Percentiles rank a stretch among this genome's conserved stretches.
Conservation (phyloP, 768 basidiomycete species). For the Coprinopsis marcescibilis region DNA sequence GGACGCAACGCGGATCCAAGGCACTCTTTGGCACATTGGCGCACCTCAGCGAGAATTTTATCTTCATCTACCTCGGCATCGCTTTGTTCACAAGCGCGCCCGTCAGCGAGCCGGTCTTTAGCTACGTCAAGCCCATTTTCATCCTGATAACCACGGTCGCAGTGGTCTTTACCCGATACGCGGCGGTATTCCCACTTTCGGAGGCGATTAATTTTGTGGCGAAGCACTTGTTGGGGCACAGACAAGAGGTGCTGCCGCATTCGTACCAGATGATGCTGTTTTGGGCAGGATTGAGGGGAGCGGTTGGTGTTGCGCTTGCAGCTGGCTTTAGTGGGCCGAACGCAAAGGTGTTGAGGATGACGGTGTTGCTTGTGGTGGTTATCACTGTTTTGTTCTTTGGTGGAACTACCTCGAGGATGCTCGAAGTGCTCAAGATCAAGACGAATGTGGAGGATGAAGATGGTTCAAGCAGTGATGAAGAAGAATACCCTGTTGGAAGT, state of each 20-base stretch:
- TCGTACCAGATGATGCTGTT: slow-evolving; percentile 99
- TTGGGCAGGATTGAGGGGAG: slow-evolving; percentile 96
- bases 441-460: slow-evolving; percentile 94
- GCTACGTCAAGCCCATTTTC: slow-evolving; percentile 92
- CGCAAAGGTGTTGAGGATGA: slow-evolving; percentile 84
- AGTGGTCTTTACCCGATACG: slow-evolving; percentile 92
- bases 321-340: slow-evolving; percentile 94
- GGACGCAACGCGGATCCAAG: slow-evolving; percentile 90
- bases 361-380: slow-evolving; percentile 93
- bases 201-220: slow-evolving; percentile 94
- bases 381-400: slow-evolving; percentile 93
- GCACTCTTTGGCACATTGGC: slow-evolving; percentile 95
- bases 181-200: slow-evolving; percentile 92
- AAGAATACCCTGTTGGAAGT: slow-evolving; percentile 33
- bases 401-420: slow-evolving; percentile 95
- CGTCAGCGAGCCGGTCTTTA: slow-evolving; percentile 66
- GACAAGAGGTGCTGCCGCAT: slow-evolving; percentile 88
- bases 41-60: slow-evolving; percentile 96
- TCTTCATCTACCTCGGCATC: slow-evolving; percentile 97
- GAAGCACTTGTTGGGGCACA: slow-evolving; percentile 75
- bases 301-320: slow-evolving; percentile 95
- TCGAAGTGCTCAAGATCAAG: slow-evolving; percentile 93
- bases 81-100: slow-evolving; percentile 91
- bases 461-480: slow-evolving; percentile 48
- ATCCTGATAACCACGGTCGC: slow-evolving; percentile 88